These are phyloP conservation scores for Scheffersomyces lignicola DNA, from an alignment of 1,139 yeast genomes.

Conservation along the genomic window DNA sequence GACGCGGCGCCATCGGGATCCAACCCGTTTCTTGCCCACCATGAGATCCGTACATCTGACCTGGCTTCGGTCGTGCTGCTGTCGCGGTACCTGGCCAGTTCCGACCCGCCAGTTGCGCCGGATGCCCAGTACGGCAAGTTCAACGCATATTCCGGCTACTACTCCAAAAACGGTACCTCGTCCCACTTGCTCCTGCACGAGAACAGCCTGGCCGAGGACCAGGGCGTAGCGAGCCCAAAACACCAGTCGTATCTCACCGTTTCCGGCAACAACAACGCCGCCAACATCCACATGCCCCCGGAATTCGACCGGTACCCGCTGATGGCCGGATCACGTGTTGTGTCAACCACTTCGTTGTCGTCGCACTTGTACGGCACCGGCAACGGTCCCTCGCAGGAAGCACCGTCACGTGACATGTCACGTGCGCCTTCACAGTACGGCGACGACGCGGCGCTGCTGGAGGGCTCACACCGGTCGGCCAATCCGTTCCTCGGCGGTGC, in stretches of 20 bases:
- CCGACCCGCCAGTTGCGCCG: no score
- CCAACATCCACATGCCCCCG: conserved; percentile 37
- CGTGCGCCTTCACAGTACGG: conserved; percentile 3
- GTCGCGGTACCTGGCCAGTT: no score
- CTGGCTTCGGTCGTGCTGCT: no score
- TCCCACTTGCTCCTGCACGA: conserved; percentile 37
- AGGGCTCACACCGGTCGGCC: conserved; percentile 1
- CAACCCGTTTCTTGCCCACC: conserved; percentile 1
- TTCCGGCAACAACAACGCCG: conserved; percentile 9
- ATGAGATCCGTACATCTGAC: no score
- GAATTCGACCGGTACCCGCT: conserved; percentile 62
- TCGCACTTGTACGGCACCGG: conserved; percentile 30
- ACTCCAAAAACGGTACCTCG: conserved; percentile 42
- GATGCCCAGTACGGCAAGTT: conserved; percentile 32
- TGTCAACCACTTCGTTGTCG: conserved; percentile 44
- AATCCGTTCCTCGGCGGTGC: conserved; percentile 13
- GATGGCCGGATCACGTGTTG: conserved; percentile 49
- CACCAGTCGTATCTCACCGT: not conserved
- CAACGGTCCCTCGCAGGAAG: conserved; percentile 20
- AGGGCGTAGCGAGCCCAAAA: conserved; percentile 4
- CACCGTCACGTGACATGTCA: not conserved
- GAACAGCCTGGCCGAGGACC: conserved; percentile 24
- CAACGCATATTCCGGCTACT: conserved; percentile 46
- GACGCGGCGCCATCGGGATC: not conserved
- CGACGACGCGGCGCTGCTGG: conserved; percentile 3